A percentile compares a stretch with the other conserved stretches of the same genome.
phyloP scores from a whole-genome alignment of 768 basidiomycete genomes.

The Boletus eberwhitei region DNA sequence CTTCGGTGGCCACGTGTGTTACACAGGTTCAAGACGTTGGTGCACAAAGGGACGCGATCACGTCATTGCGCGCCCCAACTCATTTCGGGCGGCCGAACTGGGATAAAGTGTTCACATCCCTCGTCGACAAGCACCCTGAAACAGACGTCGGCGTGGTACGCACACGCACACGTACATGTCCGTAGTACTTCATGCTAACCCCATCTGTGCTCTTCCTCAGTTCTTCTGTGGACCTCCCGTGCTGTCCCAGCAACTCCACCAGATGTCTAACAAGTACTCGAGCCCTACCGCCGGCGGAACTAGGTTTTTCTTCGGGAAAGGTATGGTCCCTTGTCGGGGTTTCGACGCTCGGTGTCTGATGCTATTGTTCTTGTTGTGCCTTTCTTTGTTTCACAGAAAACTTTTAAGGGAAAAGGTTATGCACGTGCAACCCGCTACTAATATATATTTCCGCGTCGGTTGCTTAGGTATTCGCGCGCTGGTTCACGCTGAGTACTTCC shows the following conservation, averaged over 20 bases:
- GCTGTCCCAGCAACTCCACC: constrained; percentile 68
- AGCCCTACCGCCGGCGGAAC: constrained; percentile 66
- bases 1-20: background rate
- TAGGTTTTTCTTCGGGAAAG: constrained; percentile 89
- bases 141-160: constrained; percentile 85
- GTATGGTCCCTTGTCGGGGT: constrained; percentile 36
- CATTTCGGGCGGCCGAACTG: constrained; percentile 91
- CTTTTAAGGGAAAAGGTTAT: constrained; percentile 6
- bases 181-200: background rate
- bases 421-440: background rate
- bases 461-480: background rate
- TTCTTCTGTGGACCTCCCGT: constrained; percentile 87
- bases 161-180: background rate
- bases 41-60: constrained; percentile 89
- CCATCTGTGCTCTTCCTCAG: constrained; percentile 16
- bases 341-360: constrained; percentile 1
- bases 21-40: constrained; percentile 81
- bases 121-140: constrained; percentile 79
- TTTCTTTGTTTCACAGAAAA: constrained; percentile 16
- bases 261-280: constrained; percentile 84
- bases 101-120: constrained; percentile 69
- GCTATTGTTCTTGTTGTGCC: background rate
- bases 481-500: background rate
- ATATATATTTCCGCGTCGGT: background rate
- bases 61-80: constrained; percentile 83